Conservation (phyloP, 768 basidiomycete species). For the Russula sp. region DNA sequence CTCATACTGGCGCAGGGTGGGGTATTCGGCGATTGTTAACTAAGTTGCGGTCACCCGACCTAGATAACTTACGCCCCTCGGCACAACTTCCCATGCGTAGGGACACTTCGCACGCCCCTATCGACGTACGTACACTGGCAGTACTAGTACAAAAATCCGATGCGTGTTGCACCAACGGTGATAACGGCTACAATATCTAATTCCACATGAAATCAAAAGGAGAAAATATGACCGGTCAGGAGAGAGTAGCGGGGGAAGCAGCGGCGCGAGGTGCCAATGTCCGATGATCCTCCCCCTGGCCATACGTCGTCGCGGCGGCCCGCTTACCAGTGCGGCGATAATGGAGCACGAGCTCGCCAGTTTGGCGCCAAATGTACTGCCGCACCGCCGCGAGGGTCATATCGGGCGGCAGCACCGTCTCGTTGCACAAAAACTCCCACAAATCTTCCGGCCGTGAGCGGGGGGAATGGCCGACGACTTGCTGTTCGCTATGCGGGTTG, state of each 20-base stretch:
- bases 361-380: conserved; percentile 83
- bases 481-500: conserved; percentile 27
- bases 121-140: neutral
- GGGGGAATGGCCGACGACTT: conserved; percentile 21
- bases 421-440: conserved; percentile 87
- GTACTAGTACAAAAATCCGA: neutral
- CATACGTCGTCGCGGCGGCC: neutral
- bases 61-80: too few relatives aligned
- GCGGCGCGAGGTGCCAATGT: neutral
- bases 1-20: neutral
- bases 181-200: neutral
- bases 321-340: conserved; percentile 44
- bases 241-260: neutral
- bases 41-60: neutral
- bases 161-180: neutral
- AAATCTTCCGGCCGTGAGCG: conserved; percentile 44
- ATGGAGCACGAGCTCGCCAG: conserved; percentile 66
- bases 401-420: conserved; percentile 70
- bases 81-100: too few relatives aligned
- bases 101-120: too few relatives aligned
- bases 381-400: conserved; percentile 90
- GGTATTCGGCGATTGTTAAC: neutral
- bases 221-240: neutral
- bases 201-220: neutral
- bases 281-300: neutral